Percentiles rank a stretch among this genome's conserved stretches.
Evolutionary conservation across 192 early-diverging fungal genomes (phyloP).

Genomic region (Thoreauomyces humboldtii): DNA sequence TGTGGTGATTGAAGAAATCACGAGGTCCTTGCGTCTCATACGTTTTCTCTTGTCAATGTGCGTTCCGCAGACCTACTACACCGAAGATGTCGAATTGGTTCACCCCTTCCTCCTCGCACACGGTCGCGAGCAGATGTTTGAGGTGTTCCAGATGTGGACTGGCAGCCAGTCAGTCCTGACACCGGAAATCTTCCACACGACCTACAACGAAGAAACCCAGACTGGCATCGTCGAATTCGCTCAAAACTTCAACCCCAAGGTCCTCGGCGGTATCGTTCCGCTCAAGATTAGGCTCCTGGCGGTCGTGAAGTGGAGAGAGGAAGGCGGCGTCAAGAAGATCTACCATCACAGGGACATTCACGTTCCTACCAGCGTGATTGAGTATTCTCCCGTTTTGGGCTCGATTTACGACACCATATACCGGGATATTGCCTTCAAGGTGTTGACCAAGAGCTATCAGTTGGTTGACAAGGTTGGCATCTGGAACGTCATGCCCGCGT

Average conservation of each 20-base stretch:
- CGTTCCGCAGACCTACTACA: not conserved
- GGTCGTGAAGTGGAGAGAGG: constrained; percentile 8
- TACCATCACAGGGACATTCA: not conserved
- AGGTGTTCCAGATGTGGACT: constrained; percentile 5
- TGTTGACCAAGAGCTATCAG: not conserved
- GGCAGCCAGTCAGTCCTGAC: not conserved
- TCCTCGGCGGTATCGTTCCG: not conserved
- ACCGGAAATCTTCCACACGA: not conserved
- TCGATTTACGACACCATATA: constrained; percentile 2
- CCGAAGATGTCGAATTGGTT: not conserved
- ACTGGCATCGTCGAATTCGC: constrained; percentile 12
- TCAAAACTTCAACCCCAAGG: constrained; percentile 7
- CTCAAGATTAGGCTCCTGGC: not conserved
- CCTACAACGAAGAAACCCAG: not conserved
- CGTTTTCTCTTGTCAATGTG: not conserved
- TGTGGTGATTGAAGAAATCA: too few species aligned
- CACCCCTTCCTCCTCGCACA: constrained; percentile 6
- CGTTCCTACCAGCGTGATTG: constrained; percentile 2
- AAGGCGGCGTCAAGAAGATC: not conserved
- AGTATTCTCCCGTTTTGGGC: constrained; percentile 4
- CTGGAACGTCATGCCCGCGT: not conserved
- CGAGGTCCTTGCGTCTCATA: too few species aligned
- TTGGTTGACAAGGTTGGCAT: not conserved
- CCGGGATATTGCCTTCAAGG: not conserved
- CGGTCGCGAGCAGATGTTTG: not conserved